Base-by-base conservation (phyloP, 2,329 filamentous ascomycete genomes). In the Fusarium cicatricum region DNA sequence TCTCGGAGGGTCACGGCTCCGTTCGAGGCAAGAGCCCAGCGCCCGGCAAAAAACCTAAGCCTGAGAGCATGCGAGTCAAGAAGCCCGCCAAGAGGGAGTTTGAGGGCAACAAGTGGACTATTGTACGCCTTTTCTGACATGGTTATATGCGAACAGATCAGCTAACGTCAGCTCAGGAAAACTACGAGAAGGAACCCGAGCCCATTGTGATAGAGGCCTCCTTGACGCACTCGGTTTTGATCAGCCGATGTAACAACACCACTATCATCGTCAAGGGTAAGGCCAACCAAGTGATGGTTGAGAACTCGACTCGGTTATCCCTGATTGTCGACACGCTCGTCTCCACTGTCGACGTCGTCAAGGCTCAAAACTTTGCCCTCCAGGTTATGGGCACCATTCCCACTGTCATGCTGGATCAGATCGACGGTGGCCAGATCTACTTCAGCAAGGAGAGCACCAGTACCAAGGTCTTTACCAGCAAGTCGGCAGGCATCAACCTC, bases 281-380 rank as follows among this genome's bases (percentile, higher is more conserved):
- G 78, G 92, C 91, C 53, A 99, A 99, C 73, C 92, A 95, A n/a
- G 90, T 99, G 60, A 94, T 92, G 5, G 85, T 98, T 66, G 95
- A 98, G 78, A 97, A 97, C 78, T 94, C 89, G 51, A 85, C 83
- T 40, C 89, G 91, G 43, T 81, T 96, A 15, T 96, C 91, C 23
- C 84, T 99, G 47, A 86, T 98, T 45, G 85, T 98, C 48, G 94
- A 98, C 68, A 91, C 88, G 1, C 86, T 98, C 11, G 91, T 98
- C 41, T 96, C 91, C 42, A 92, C 90, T 28, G 86, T 99, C 52
- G 95, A 99, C 71, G 90, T 96, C 19, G 95, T 99, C 81, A 98
- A 98, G 78, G 94, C 90, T 41, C 86, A 90, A 66, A 96, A 95
- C 75, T 97, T 99, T 72, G 93, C 92, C 12, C 81, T 98, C n/a